A percentile compares a stretch with the other conserved stretches of the same genome.
These are phyloP conservation scores for Noccaea caerulescens DNA, from an alignment of 345 rosid species.

Conservation along the genomic window DNA sequence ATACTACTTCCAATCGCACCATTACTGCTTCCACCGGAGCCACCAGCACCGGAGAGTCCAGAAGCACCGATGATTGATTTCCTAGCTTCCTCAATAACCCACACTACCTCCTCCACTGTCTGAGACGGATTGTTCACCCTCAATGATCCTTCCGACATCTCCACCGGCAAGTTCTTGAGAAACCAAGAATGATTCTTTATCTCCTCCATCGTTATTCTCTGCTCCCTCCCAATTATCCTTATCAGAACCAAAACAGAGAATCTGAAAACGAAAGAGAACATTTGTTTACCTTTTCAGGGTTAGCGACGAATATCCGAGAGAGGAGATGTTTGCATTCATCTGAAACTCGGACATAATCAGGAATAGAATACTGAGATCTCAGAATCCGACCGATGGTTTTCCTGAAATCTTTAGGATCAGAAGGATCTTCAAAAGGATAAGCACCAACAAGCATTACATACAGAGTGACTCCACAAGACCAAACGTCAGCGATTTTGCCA, in stretches of 20 bases:
- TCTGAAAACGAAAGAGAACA: background rate
- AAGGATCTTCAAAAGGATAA: slow-evolving; percentile 66
- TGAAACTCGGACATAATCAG: slow-evolving; percentile 66
- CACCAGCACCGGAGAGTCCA: slow-evolving; percentile 32
- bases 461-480: slow-evolving; percentile 69
- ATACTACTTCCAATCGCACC: slow-evolving; percentile 52
- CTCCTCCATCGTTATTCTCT: slow-evolving; percentile 47
- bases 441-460: slow-evolving; percentile 70
- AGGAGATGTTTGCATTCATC: slow-evolving; percentile 61
- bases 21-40: slow-evolving; percentile 51
- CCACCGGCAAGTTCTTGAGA: slow-evolving; percentile 66
- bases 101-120: slow-evolving; percentile 58
- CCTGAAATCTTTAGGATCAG: slow-evolving; percentile 58
- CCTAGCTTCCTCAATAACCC: slow-evolving; percentile 62
- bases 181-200: slow-evolving; percentile 69
- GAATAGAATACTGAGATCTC: slow-evolving; percentile 58
- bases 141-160: slow-evolving; percentile 60
- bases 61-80: slow-evolving; percentile 42
- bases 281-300: slow-evolving; percentile 58
- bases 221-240: background rate
- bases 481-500: slow-evolving; percentile 70
- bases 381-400: slow-evolving; percentile 57
- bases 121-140: slow-evolving; percentile 65
- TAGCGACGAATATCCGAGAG: slow-evolving; percentile 61
- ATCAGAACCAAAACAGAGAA: too few relatives aligned